These are phyloP conservation scores for Fusarium marasasianum DNA, from an alignment of 2,329 filamentous ascomycete species.

Conservation along the genomic window DNA sequence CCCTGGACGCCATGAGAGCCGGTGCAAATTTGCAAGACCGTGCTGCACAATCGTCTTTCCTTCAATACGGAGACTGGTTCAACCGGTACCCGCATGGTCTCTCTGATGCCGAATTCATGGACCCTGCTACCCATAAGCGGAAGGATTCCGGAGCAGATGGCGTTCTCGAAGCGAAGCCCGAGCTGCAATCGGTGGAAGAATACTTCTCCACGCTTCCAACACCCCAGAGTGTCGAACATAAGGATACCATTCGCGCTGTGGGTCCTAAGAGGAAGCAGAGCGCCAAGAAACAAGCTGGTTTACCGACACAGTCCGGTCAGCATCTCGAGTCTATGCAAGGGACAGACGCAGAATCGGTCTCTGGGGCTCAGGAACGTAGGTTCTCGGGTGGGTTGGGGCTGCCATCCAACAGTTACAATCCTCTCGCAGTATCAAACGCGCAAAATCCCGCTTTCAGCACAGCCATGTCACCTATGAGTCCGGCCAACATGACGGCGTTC, in stretches of 20 bases:
- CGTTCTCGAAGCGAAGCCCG: conserved; percentile 86
- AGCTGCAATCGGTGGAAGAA: conserved; percentile 93
- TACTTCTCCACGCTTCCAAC: conserved; percentile 85
- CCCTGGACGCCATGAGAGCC: conserved; percentile 80
- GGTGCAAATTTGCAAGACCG: conserved; percentile 64
- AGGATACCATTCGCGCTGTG: conserved; percentile 35
- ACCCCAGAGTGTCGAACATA: conserved; percentile 58
- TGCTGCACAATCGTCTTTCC: conserved; percentile 69
- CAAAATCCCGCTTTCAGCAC: conserved; percentile 56
- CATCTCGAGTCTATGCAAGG: conserved; percentile 36
- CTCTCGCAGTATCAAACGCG: conserved; percentile 53
- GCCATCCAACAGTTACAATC: conserved; percentile 56
- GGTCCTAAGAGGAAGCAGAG: conserved; percentile 49
- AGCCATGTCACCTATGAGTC: conserved; percentile 63
- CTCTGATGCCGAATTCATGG: conserved; percentile 83
- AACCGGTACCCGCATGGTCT: conserved; percentile 93
- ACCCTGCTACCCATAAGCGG: conserved; percentile 72
- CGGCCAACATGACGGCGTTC: conserved; percentile 54
- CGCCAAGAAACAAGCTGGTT: conserved; percentile 48
- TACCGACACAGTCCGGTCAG: conserved; percentile 20
- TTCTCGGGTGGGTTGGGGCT: conserved; percentile 54
- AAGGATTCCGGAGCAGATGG: conserved; percentile 87
- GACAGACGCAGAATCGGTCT: conserved; percentile 23
- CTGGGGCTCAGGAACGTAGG: conserved; percentile 46
- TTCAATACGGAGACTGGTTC: conserved; percentile 99